Conservation (phyloP, 495 filamentous ascomycete genomes). For the Darksidea phi region DNA sequence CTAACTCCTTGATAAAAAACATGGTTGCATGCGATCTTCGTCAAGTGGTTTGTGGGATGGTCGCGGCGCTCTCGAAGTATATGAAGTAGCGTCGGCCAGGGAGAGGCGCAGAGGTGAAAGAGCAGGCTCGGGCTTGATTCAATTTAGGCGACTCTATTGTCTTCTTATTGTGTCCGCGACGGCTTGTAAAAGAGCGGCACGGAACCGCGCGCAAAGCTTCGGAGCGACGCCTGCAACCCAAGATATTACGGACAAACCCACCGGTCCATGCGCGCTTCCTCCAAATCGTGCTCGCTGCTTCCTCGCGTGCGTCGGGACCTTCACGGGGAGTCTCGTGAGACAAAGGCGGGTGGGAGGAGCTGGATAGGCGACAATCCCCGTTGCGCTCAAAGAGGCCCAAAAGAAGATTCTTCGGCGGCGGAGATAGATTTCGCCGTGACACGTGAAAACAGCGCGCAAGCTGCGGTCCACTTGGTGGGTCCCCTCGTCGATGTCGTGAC, state of each 20-base stretch:
- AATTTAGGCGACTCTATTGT: neutral
- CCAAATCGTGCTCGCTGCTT: constrained; percentile 2
- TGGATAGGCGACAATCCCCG: neutral
- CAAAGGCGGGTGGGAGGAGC: neutral
- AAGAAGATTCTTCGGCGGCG: neutral
- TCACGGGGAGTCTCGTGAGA: too few relatives aligned
- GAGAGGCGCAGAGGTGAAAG: neutral
- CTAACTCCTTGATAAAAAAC: constrained; percentile 97
- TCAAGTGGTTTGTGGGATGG: neutral
- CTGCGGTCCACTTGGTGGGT: neutral
- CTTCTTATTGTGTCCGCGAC: neutral
- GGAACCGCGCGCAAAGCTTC: neutral
- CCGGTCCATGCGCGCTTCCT: constrained; percentile 22
- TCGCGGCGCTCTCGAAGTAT: neutral
- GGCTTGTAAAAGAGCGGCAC: neutral
- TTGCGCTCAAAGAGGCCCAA: neutral
- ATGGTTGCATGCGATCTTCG: constrained; percentile 50
- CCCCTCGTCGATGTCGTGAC: neutral
- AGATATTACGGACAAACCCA: constrained; percentile 10
- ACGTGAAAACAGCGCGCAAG: neutral
- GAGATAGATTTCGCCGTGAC: neutral
- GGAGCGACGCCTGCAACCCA: constrained; percentile 12
- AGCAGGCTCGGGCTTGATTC: neutral
- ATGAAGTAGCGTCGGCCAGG: neutral
- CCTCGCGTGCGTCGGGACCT: neutral